Evolutionary conservation across 2,329 filamentous ascomycete species (phyloP).

Genomic region (Apiospora pterosperma): DNA sequence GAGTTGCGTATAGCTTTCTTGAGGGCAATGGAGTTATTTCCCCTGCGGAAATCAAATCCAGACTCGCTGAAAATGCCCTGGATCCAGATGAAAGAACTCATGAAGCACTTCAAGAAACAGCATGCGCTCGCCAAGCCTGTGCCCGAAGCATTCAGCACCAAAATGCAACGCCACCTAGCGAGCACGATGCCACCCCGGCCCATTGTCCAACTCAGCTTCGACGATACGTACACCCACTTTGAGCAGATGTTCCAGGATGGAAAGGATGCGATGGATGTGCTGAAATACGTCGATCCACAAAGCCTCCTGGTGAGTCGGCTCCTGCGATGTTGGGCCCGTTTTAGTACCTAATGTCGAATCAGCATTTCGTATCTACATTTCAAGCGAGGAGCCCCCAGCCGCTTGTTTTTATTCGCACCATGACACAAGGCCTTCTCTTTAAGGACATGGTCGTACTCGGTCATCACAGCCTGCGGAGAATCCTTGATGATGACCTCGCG

Average conservation of each 20-base stretch:
- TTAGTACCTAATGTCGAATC: slow-evolving; percentile 1
- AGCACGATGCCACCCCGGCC: slow-evolving; percentile 92
- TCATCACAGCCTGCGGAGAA: slow-evolving; percentile 63
- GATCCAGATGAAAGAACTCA: slow-evolving; percentile 45
- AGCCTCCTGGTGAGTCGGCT: slow-evolving; percentile 59
- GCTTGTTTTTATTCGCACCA: slow-evolving; percentile 75
- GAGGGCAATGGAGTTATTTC: slow-evolving; percentile 45
- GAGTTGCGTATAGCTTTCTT: slow-evolving; percentile 64
- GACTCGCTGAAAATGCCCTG: slow-evolving; percentile 48
- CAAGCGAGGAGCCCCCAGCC: slow-evolving; percentile 79
- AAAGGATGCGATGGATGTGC: slow-evolving; percentile 62
- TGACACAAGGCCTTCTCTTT: slow-evolving; percentile 74
- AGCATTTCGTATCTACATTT: slow-evolving; percentile 73
- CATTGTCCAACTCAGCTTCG: slow-evolving; percentile 73
- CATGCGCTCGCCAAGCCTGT: slow-evolving; percentile 62
- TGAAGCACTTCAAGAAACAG: slow-evolving; percentile 57
- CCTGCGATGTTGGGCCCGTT: slow-evolving; percentile 9
- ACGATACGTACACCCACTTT: slow-evolving; percentile 68
- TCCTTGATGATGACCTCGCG: slow-evolving; percentile 80
- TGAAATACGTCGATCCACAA: slow-evolving; percentile 65
- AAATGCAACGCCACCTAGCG: slow-evolving; percentile 86
- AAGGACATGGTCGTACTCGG: slow-evolving; percentile 68
- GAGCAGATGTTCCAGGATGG: slow-evolving; percentile 70
- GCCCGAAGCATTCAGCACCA: slow-evolving; percentile 79
- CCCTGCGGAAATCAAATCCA: slow-evolving; percentile 38